Evolutionary conservation across 2,329 filamentous ascomycete species (phyloP), one percentile per base, ranked within the genome.

Genomic region (Diaporthe ampelina): DNA sequence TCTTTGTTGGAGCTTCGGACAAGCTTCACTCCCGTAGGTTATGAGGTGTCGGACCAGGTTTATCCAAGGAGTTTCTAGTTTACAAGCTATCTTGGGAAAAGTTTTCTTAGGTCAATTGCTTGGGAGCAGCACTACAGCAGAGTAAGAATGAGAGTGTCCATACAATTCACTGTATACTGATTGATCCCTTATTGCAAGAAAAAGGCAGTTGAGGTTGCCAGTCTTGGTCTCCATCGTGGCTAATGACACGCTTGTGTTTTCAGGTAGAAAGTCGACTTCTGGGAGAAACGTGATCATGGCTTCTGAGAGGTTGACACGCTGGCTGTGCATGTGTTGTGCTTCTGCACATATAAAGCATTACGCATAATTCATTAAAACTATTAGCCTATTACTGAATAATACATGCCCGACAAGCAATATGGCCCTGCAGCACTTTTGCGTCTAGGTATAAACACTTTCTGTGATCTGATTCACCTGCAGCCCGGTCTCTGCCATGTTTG

Each of bases 401-500:
- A 43, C 26, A 56, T n/a, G 5, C 26, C 26, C 50, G 40, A 50
- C 26, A 35, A 61, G 11, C n/a, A 21, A 35, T 35, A 35, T 52
- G 19, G 29, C 24, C 57, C 40, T 29, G 26, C 45, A 57, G 43
- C 13, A 13, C 57, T 32, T 37, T 9, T 75, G 6, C 7, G n/a
- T 57, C 83, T 78, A 95, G 8, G 94, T 94, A 81, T 94, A 97
- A 76, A 97, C 91, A 88, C 94, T 95, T 87, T 98, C 95, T 0
- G 96, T 98, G 80, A 91, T 93, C 59, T 90, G 85, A 82, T 98
- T 98, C 54, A 98, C 91, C 83, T 95, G 92, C 83, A 98, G 80
- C 0, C 96, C 95, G 79, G 90, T 91, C 85, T 98, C 95, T 0
- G 95, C 95, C 95, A 98, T 97, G 79, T 94, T 89, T 0, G 92